A percentile compares a stretch with the other conserved stretches of the same genome.
Conservation (phyloP, 208 protist species). For the Naegleria lovaniensis region DNA sequence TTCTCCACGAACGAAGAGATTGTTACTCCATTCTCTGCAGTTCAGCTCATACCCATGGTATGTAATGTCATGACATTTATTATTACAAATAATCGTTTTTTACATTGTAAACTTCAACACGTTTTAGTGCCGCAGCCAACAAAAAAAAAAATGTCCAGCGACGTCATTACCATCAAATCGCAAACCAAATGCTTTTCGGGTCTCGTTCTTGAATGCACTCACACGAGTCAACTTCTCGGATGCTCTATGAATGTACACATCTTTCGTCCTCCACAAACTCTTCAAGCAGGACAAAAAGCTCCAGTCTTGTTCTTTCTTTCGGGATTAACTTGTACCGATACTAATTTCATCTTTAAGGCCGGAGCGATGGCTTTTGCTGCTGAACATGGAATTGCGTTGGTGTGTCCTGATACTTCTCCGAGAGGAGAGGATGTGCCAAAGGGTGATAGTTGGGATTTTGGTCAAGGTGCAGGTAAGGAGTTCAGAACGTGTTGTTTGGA, state of each 20-base stretch:
- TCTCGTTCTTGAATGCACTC: neutral
- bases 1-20: too few relatives aligned
- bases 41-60: too few relatives aligned
- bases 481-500: neutral
- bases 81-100: too few relatives aligned
- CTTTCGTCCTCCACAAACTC: neutral
- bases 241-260: neutral
- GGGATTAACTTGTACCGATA: slow-evolving; percentile 65
- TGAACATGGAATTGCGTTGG: slow-evolving; percentile 17
- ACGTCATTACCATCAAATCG: neutral
- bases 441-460: slow-evolving; percentile 57
- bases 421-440: slow-evolving; percentile 43
- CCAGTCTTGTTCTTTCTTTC: slow-evolving; percentile 51
- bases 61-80: too few relatives aligned
- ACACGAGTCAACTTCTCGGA: neutral
- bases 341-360: slow-evolving; percentile 62
- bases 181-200: neutral
- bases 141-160: neutral
- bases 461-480: slow-evolving; percentile 40
- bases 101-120: too few relatives aligned
- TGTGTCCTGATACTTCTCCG: slow-evolving; percentile 35
- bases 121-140: too few relatives aligned
- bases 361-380: slow-evolving; percentile 36
- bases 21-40: too few relatives aligned
- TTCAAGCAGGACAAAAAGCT: neutral